Evolutionary conservation across 805 yeast genomes (phyloP), one percentile per base, ranked within the genome.

Genomic region (Wickerhamiella spandovensis): DNA sequence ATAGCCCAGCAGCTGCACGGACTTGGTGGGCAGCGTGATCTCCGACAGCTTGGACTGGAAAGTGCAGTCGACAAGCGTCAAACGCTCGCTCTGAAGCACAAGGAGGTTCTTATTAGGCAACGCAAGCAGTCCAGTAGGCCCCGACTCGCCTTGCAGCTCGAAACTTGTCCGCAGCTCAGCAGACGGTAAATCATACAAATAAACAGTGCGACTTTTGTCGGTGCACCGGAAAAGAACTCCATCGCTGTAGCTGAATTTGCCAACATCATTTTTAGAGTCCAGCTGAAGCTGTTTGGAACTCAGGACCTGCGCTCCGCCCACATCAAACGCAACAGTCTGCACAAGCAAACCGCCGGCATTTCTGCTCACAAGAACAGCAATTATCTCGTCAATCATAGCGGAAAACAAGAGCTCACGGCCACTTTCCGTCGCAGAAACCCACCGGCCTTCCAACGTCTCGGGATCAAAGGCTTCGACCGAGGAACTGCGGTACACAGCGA

Each of bases 11-110:
- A 58, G 43, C 17, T 46, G 17, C 3, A 43, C 20, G 12, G 21
- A 7, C 1, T 43, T 20, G 13, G 23, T 41, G 13, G 43, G n/a
- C 5, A 54, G 44, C 21, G 37, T n/a, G 10, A 17, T 17, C 20
- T 51, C 17, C 9, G 59, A 41, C 15, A 57, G 46, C 43, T 45
- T 22, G 4, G 58, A 41, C 41, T 51, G 46, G 49, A 48, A 57
- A 1, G 54, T 46, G 37, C 60, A 54, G 47, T 59, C 63, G 2
- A 59, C 25, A 1, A 54, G 46, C 41, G 50, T 55, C 1, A 52
- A 24, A 8, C 18, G 22, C 32, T 38, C 32, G 1, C 45, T 51
- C 15, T 54, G 48, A 2, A 49, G 47, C 9, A 56, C 46, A 5
- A 46, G 43, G 4, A 54, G 22, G 38, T 56, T 58, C 39, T 48